Conservation (phyloP, 176 grass and related monocot genomes). For the Eragrostis curvula region DNA sequence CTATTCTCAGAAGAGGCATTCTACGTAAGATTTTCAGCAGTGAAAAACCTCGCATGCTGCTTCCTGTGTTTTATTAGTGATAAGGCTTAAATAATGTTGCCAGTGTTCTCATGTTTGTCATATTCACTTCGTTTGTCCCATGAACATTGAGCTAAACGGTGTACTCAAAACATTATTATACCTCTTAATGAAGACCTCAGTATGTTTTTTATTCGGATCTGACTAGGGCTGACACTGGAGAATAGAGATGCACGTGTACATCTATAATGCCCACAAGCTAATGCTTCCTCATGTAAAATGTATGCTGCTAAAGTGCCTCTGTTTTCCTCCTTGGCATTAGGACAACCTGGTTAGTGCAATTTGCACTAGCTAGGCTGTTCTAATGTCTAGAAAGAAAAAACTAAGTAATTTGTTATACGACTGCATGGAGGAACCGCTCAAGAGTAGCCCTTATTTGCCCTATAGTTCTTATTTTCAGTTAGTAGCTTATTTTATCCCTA, state of each 20-base stretch:
- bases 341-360: too few relatives aligned
- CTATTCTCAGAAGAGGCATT: slow-evolving; percentile 31
- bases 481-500: not conserved
- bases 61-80: slow-evolving; percentile 27
- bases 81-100: not conserved
- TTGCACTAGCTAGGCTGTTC: slow-evolving; percentile 5
- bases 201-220: slow-evolving; percentile 23
- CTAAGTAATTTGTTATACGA: not conserved
- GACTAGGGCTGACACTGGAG: not conserved
- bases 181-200: not conserved
- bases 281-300: slow-evolving; percentile 27
- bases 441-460: not conserved
- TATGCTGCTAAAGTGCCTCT: slow-evolving; percentile 14
- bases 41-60: not conserved
- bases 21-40: slow-evolving; percentile 11
- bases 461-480: not conserved
- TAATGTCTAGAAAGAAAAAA: not conserved
- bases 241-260: slow-evolving; percentile 16
- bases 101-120: not conserved
- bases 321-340: too few relatives aligned
- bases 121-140: not conserved
- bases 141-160: slow-evolving; percentile 20
- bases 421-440: not conserved
- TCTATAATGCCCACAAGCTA: not conserved
- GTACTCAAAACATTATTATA: not conserved